Evolutionary conservation across 2,329 filamentous ascomycete genomes (phyloP).

Genomic region (Stenocarpella maydis): DNA sequence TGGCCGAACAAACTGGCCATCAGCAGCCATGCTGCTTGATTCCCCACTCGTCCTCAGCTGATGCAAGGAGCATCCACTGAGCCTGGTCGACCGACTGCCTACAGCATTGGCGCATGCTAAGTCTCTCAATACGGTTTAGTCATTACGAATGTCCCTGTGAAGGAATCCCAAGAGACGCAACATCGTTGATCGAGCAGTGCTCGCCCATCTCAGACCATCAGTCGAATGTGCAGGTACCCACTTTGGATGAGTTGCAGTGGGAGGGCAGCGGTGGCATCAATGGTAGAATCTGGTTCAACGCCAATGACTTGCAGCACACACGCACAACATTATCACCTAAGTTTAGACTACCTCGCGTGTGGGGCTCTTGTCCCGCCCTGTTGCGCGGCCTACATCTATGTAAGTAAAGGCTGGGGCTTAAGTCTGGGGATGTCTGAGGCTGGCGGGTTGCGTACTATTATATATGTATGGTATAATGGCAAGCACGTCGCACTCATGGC

Average conservation of each 20-base stretch:
- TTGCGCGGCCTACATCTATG: background rate
- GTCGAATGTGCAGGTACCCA: too few species aligned
- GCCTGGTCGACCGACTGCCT: background rate
- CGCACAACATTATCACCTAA: background rate
- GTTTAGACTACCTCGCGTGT: background rate
- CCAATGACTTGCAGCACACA: background rate
- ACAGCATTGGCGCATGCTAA: background rate
- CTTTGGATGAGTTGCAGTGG: background rate
- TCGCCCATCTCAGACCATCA: too few species aligned
- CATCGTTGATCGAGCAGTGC: background rate
- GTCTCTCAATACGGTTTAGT: background rate
- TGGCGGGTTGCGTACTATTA: background rate
- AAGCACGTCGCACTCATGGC: slow-evolving; percentile 14
- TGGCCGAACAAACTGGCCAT: background rate
- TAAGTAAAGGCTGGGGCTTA: background rate
- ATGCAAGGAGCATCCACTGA: background rate
- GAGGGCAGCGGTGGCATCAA: background rate
- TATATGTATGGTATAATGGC: too few species aligned
- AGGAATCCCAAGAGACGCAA: background rate
- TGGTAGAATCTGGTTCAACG: too few species aligned
- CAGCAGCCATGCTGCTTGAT: background rate
- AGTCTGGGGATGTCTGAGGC: slow-evolving; percentile 7
- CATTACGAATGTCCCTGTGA: background rate
- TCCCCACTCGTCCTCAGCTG: background rate
- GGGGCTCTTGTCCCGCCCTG: background rate